phyloP scores from a whole-genome alignment of 148 eudicot genomes.

The Rhododendron ovatum region DNA sequence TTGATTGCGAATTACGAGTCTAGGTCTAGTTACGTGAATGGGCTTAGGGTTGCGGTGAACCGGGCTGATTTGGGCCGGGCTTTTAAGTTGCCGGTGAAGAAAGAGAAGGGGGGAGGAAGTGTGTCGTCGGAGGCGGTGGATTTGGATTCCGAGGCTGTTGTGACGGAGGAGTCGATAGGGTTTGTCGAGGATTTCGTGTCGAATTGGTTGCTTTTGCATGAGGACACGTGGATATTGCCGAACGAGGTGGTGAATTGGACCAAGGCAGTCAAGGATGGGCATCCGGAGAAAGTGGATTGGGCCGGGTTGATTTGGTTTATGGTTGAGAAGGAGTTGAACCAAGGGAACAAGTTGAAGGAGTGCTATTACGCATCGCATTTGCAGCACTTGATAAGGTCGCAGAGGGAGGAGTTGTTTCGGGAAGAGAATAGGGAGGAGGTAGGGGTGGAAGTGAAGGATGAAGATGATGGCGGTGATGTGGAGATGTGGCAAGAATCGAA shows the following conservation, averaged over 20 bases:
- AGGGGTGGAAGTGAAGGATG: slow-evolving; percentile 20
- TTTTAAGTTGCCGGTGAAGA: slow-evolving; percentile 48
- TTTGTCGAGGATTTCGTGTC: slow-evolving; percentile 61
- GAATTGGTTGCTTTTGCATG: slow-evolving; percentile 73
- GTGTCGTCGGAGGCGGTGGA: slow-evolving; percentile 23
- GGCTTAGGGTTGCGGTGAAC: slow-evolving; percentile 34
- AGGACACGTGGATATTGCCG: slow-evolving; percentile 68
- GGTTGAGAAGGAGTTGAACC: slow-evolving; percentile 78
- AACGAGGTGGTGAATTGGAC: slow-evolving; percentile 52
- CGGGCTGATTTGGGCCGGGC: slow-evolving; percentile 66
- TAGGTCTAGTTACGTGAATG: slow-evolving; percentile 43
- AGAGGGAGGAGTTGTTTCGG: slow-evolving; percentile 35
- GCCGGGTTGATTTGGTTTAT: slow-evolving; percentile 76
- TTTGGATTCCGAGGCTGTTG: slow-evolving; percentile 29
- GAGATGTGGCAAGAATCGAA: slow-evolving; percentile 19
- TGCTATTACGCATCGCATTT: slow-evolving; percentile 88
- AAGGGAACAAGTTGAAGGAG: slow-evolving; percentile 42
- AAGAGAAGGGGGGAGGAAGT: slow-evolving; percentile 19
- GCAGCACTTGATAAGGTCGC: slow-evolving; percentile 65
- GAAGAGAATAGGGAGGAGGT: slow-evolving; percentile 16
- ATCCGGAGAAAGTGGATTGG: slow-evolving; percentile 80
- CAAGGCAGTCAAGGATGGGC: slow-evolving; percentile 52
- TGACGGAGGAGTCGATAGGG: slow-evolving; percentile 33
- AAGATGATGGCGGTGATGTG: slow-evolving; percentile 26
- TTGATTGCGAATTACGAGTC: slow-evolving; percentile 41